Base-by-base conservation (phyloP, 2,329 filamentous ascomycete genomes). In the Colletotrichum sp. region DNA sequence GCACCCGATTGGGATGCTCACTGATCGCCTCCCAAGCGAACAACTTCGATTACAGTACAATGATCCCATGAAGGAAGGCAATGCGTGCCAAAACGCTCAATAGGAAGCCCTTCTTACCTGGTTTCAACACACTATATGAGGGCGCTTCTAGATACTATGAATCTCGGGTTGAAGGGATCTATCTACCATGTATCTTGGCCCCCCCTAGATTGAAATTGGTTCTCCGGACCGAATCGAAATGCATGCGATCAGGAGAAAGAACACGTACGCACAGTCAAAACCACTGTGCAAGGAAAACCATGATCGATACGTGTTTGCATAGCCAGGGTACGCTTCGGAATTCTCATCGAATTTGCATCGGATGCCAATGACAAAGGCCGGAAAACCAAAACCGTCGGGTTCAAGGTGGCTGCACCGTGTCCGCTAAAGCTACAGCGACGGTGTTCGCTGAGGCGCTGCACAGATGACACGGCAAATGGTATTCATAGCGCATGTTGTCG, bases 71-170 rank as follows among this genome's bases (percentile, higher is more conserved):
- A 39, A 39, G 16, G 36, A 18, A 44, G 16, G 18, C 5, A 44
- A 6, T n/a, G 16, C 8, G 2, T n/a, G 4, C 18, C 39, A 13
- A 49, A 12, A 21, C 6, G n/a, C 5, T 49, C 2, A 21, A 49
- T 4, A 7, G 5, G 18, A n/a, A n/a, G 18, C 10, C n/a, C 44
- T 13, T 49, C 10, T 12, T 12, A 12, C n/a, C 18, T 4, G 5
- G 7, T 9, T 21, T n/a, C 3, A 21, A 7, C 10, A 1, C 44
- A 49, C 10, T 7, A 13, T 3, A 1, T 2, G 10, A 3, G 18
- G 4, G n/a, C 44, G 9, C 10, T 49, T 49, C 6, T 49, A 10
- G n/a, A 21, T 13, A n/a, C 1, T 4, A 18, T 49, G n/a, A 21
- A 7, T 21, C 3, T 49, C 6, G 44, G 44, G 6, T 49, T 21